A percentile compares a stretch with the other conserved stretches of the same genome.
phyloP scores from a whole-genome alignment of 1,139 yeast genomes.

The Suhomyces anneliseae region DNA sequence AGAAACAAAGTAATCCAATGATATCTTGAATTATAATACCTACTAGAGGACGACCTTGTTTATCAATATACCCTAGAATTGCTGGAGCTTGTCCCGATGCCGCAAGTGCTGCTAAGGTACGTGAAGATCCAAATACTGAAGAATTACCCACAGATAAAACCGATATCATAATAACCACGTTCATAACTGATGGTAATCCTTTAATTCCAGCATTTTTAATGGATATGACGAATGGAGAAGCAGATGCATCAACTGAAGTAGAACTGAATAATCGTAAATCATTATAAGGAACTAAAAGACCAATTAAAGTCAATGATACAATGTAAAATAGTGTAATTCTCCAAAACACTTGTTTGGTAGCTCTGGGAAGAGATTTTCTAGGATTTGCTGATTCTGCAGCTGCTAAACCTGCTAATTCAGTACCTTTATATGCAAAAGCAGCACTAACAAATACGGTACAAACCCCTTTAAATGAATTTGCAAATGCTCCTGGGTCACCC shows the following conservation, averaged over 20 bases:
- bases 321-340: slow-evolving; percentile 64
- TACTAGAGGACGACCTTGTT: slow-evolving; percentile 69
- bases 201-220: slow-evolving; percentile 23
- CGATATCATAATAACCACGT: slow-evolving; percentile 24
- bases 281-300: slow-evolving; percentile 64
- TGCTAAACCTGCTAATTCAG: slow-evolving; percentile 48
- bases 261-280: slow-evolving; percentile 36
- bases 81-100: slow-evolving; percentile 81
- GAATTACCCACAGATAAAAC: slow-evolving; percentile 27
- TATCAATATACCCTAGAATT: slow-evolving; percentile 70
- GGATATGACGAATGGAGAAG: slow-evolving; percentile 74
- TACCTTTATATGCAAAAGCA: slow-evolving; percentile 40
- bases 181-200: slow-evolving; percentile 26
- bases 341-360: slow-evolving; percentile 70
- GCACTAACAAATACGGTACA: slow-evolving; percentile 41
- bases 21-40: slow-evolving; percentile 57
- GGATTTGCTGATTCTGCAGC: slow-evolving; percentile 40
- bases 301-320: slow-evolving; percentile 57
- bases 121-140: slow-evolving; percentile 71
- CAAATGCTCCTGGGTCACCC: slow-evolving; percentile 40
- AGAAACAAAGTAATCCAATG: slow-evolving; percentile 41
- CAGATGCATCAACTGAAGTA: slow-evolving; percentile 51
- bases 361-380: slow-evolving; percentile 60
- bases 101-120: slow-evolving; percentile 80
- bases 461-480: slow-evolving; percentile 43